Base-by-base conservation (phyloP, 2,329 filamentous ascomycete species). In the Epichloe gansuensis region DNA sequence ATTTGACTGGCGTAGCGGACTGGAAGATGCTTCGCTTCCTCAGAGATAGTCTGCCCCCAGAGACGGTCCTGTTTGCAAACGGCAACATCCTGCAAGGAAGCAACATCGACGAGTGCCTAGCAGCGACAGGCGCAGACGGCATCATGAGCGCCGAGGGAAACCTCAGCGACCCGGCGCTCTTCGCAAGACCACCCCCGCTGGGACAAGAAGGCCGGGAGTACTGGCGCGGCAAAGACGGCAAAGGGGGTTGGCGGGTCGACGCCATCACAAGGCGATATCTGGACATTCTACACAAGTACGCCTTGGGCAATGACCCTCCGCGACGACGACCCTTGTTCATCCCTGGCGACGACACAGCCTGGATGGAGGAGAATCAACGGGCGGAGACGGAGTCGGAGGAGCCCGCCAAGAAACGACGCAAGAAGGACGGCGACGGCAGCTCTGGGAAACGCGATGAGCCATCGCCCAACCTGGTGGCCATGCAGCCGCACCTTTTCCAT, bases 101-200 rank as follows among this genome's bases (percentile, higher is more conserved):
- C 0, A 91, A 98, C 64, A 73, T 98, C 11, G 78, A 84, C 49
- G 72, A 71, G 21, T 97, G 91, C 62, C 71, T 98, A 21, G 78
- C 82, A 48, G 87, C 76, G 4, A 98, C 93, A 1, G 89, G 90
- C 1, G 91, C 84, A 2, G 93, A 98, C 66, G 93, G 79, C 17
- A 81, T 98, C 49, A 97, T 98, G 93, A 91, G 85, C 58, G 93
- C 93, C 5, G 93, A 98, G 68, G 93, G 89, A 0, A 95, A 96
- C 64, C 76, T 98, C 0, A 91, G 89, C 62, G 89, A 98, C 63
- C 93, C 93, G 0, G 82, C 81, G 2, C 85, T 98, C 43, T 98
- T 98, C 63, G 81, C 84, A 13, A 69, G 74, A 35, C 74, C 81
- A 15, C 89, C 89, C 89, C 65, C 77, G 0, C 61, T 72, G 0